Base-by-base conservation (phyloP, 2,329 filamentous ascomycete genomes). In the Dactylellina drechsleri region DNA sequence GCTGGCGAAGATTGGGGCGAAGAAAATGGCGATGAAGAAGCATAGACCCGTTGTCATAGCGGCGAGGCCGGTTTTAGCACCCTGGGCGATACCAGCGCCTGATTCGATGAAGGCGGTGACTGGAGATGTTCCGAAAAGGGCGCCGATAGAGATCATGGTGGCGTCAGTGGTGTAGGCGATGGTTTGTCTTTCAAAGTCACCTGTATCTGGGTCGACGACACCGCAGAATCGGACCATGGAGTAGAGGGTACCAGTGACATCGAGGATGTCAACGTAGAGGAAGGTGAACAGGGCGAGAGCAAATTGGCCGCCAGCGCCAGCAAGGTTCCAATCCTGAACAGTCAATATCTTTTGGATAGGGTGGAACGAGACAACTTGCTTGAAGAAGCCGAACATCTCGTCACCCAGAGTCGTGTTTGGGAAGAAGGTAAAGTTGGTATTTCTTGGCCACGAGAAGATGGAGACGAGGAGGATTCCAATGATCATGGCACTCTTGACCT, bases 31-130 rank as follows among this genome's bases (percentile, higher is more conserved):
- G 80, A 96, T 88, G 83, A 96, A 90, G 85, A 96, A 96, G 83
- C 90, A 93, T 58, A 96, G 67, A 4, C 92, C 92, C 0, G 91
- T 90, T 15, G 88, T 84, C 81, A 94, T 91, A 54, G 92, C 89
- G 0, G 92, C 95, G n/a, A 96, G 83, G 15, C 92, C 92, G 0
- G 92, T 96, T 80, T 90, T 89, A 52, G 92, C 92, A 60, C 92
- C 92, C 82, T 96, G 92, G 0, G 91, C 91, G 77, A 96, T 96
- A 79, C 92, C 92, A 7, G 92, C 92, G 80, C 92, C 92, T n/a
- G 90, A 92, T 82, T 96, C 92, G 79, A 96, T 89, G 80, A 92
- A 96, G 8, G 92, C 92, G 0, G 92, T 96, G 2, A 96, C 91
- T 0, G 92, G 92, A 0, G 92, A 90, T 8, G 86, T 87, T 58